Evolutionary conservation across 2,329 filamentous ascomycete species (phyloP).

Genomic region (Diplodia seriata): DNA sequence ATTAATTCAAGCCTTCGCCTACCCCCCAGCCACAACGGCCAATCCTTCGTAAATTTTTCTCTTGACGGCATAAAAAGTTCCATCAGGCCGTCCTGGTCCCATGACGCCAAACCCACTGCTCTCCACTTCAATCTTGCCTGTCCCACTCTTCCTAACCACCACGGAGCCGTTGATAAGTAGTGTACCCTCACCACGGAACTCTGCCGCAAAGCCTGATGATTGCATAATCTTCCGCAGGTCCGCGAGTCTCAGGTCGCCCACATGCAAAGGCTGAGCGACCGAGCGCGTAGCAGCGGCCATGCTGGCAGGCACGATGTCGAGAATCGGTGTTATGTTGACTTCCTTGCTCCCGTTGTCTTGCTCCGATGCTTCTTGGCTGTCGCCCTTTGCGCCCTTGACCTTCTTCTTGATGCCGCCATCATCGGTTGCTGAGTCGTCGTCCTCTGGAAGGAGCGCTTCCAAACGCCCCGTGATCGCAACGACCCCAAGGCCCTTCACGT

Average conservation of each 20-base stretch:
- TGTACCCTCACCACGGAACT: constrained; percentile 92
- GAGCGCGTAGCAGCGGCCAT: constrained; percentile 76
- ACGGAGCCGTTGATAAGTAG: constrained; percentile 88
- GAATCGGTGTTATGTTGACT: constrained; percentile 52
- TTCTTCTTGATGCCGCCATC: constrained; percentile 55
- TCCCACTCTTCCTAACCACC: constrained; percentile 84
- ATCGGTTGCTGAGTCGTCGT: constrained; percentile 50
- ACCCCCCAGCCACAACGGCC: constrained; percentile 82
- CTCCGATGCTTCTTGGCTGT: constrained; percentile 50
- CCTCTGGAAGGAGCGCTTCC: constrained; percentile 53
- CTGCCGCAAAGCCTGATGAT: constrained; percentile 80
- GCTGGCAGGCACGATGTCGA: constrained; percentile 65
- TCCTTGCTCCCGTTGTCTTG: constrained; percentile 53
- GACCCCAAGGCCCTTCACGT: constrained; percentile 85
- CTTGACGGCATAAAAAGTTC: constrained; percentile 85
- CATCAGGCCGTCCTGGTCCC: constrained; percentile 57
- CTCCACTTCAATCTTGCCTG: constrained; percentile 89
- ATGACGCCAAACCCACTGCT: constrained; percentile 59
- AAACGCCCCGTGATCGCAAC: constrained; percentile 86
- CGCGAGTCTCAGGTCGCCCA: constrained; percentile 88
- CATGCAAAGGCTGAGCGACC: constrained; percentile 86
- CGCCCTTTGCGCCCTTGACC: constrained; percentile 58
- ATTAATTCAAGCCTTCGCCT: background rate
- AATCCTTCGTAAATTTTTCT: constrained; percentile 91
- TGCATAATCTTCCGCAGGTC: constrained; percentile 87